Conservation (phyloP, 208 protist genomes). For the Leishmania tropica region DNA sequence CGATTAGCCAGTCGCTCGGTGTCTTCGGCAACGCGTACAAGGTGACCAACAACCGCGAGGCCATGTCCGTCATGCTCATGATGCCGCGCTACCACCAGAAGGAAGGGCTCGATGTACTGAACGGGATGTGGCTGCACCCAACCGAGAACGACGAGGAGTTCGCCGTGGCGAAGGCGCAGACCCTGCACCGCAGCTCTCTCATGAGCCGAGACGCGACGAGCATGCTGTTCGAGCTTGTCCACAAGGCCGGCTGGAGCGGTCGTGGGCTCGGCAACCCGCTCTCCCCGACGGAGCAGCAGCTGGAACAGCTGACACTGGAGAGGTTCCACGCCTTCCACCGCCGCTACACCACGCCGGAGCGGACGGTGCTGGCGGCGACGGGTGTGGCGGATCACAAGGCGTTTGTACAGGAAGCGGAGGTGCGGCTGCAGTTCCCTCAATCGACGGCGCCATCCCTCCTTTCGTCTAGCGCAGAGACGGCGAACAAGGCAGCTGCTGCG, state of each 20-base stretch:
- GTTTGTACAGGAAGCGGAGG: constrained; percentile 72
- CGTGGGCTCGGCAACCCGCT: constrained; percentile 74
- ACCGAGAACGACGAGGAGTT: constrained; percentile 70
- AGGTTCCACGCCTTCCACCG: constrained; percentile 69
- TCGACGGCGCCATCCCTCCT: not conserved
- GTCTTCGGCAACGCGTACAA: constrained; percentile 81
- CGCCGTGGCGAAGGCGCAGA: constrained; percentile 60
- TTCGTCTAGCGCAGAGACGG: constrained; percentile 1
- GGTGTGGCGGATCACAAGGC: constrained; percentile 73
- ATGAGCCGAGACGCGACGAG: constrained; percentile 70
- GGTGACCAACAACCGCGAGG: constrained; percentile 89
- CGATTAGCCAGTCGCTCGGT: constrained; percentile 69
- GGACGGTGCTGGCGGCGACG: constrained; percentile 80
- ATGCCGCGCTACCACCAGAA: constrained; percentile 78
- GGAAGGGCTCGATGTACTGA: constrained; percentile 80
- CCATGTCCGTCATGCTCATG: constrained; percentile 80
- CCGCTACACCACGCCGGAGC: constrained; percentile 66
- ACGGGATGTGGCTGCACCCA: constrained; percentile 76
- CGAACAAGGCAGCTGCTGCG: not conserved
- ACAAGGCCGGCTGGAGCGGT: constrained; percentile 88
- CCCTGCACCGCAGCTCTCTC: constrained; percentile 54
- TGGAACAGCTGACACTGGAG: constrained; percentile 68
- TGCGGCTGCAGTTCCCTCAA: constrained; percentile 58
- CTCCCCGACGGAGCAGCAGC: constrained; percentile 47
- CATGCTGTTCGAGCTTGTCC: constrained; percentile 88